Evolutionary conservation across 768 basidiomycete species (phyloP), one percentile per base, ranked within the genome.

Genomic region (Chalciporus pseudorubinellus): DNA sequence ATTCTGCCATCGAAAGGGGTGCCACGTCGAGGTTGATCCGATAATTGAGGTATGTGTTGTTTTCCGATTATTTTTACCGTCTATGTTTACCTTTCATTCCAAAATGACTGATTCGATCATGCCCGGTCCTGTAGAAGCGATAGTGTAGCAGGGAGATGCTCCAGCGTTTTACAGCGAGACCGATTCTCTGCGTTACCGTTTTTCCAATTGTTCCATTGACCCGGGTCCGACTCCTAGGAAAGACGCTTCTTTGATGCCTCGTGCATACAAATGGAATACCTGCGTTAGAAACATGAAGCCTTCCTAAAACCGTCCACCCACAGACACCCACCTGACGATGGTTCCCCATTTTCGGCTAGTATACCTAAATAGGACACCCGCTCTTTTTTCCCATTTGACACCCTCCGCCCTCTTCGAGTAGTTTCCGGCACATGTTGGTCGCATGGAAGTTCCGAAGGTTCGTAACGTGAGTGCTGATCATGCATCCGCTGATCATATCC

Each of bases 161-260:
- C 55, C 80, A 84, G 55, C 76, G 77, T 58, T 80, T 80, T 57
- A 71, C 72, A 8, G 63, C 83, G 6, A 72, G 74, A 28, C 60
- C 31, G 16, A 64, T 50, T 70, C 74, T 4, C 66, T 84, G 42
- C 36, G 39, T 9, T 65, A 76, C 45, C 75, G 79, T 22, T 72
- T 76, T 4, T 79, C 84, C 53, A 67, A 70, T 39, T 84, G 84
- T 80, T 57, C 64, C 24, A 61, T 72, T 10, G 68, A 74, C 14
- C 60, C 72, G 12, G 68, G 73, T 0, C 62, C 73, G 21, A 69
- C 73, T 9, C 74, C 80, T 10, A 69, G 26, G 80, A 82, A 48
- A 80, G 82, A 80, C 78, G 81, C 56, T 67, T 70, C 14, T 87
- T 83, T 65, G 77, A 83, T 52, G 69, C 70, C 9, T 78, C 81